Evolutionary conservation across 2,329 filamentous ascomycete genomes (phyloP).

Genomic region (Arachnomyces sp.): DNA sequence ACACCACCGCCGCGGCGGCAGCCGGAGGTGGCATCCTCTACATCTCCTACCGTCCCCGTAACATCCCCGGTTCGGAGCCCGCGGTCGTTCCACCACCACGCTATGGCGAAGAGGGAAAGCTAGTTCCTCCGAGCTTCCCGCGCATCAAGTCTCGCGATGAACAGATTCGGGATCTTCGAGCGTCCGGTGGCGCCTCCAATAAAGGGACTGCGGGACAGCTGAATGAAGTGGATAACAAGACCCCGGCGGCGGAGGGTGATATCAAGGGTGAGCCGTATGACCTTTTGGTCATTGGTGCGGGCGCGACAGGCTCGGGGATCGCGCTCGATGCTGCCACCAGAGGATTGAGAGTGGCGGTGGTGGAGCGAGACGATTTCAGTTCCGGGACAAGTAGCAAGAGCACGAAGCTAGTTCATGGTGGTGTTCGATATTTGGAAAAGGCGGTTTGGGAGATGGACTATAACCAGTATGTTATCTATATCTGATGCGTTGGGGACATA

Average conservation of each 20-base stretch:
- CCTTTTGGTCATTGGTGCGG: conserved; percentile 69
- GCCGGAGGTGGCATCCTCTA: conserved; percentile 53
- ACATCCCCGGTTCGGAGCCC: conserved; percentile 56
- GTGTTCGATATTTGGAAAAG: conserved; percentile 79
- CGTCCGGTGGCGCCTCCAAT: conserved; percentile 13
- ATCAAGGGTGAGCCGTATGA: conserved; percentile 57
- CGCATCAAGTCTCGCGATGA: conserved; percentile 43
- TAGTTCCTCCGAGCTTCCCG: conserved; percentile 47
- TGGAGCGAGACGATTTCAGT: conserved; percentile 77
- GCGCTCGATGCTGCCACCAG: conserved; percentile 73
- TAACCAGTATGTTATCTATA: conserved; percentile 51
- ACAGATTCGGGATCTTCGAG: conserved; percentile 44
- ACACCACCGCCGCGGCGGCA: conserved; percentile 49
- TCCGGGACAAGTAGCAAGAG: conserved; percentile 78
- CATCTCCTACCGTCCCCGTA: conserved; percentile 55
- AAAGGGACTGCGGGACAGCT: conserved; percentile 25
- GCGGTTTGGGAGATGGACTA: conserved; percentile 80
- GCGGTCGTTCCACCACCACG: conserved; percentile 57
- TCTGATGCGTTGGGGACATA: no score
- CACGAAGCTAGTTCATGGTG: conserved; percentile 79
- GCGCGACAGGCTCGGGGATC: conserved; percentile 72
- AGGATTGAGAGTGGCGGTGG: conserved; percentile 69
- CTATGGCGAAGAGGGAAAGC: conserved; percentile 52
- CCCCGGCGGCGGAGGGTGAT: conserved; percentile 14
- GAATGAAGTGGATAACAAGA: conserved; percentile 10